Evolutionary conservation across 2,329 filamentous ascomycete genomes (phyloP).

Genomic region (Ceratocystis eucalypticola): DNA sequence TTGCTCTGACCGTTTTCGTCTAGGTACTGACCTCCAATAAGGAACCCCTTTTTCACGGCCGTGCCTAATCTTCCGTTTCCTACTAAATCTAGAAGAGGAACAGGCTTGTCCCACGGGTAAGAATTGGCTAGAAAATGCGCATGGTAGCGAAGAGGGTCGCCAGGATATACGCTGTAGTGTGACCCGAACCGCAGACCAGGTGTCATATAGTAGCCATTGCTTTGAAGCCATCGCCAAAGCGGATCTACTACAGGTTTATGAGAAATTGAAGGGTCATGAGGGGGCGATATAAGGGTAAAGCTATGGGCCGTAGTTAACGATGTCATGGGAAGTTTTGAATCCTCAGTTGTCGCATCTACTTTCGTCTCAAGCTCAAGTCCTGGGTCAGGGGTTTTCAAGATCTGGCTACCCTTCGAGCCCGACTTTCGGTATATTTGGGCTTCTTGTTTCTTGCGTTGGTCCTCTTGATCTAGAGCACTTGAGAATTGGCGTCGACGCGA

Average conservation of each 20-base stretch:
- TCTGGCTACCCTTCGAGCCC: conserved; percentile 19
- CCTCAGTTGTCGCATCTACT: neutral
- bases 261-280: conserved; percentile 25
- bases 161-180: conserved; percentile 87
- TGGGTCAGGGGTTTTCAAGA: conserved; percentile 20
- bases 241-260: conserved; percentile 33
- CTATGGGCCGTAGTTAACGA: conserved; percentile 15
- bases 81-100: conserved; percentile 73
- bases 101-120: conserved; percentile 74
- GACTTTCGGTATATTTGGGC: conserved; percentile 20
- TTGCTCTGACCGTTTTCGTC: conserved; percentile 25
- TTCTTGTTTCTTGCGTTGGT: conserved; percentile 17
- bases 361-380: neutral
- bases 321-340: neutral
- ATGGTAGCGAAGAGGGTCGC: conserved; percentile 87
- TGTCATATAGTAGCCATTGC: conserved; percentile 61
- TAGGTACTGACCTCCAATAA: conserved; percentile 58
- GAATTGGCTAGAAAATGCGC: conserved; percentile 85
- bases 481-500: conserved; percentile 13
- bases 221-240: conserved; percentile 68
- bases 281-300: conserved; percentile 16
- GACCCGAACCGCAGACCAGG: conserved; percentile 91
- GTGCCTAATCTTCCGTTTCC: conserved; percentile 79
- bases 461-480: conserved; percentile 13
- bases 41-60: conserved; percentile 87